Percentiles rank a stretch among this genome's conserved stretches.
phyloP scores from a whole-genome alignment of 257 asterid species.

The Petunia axillaris region DNA sequence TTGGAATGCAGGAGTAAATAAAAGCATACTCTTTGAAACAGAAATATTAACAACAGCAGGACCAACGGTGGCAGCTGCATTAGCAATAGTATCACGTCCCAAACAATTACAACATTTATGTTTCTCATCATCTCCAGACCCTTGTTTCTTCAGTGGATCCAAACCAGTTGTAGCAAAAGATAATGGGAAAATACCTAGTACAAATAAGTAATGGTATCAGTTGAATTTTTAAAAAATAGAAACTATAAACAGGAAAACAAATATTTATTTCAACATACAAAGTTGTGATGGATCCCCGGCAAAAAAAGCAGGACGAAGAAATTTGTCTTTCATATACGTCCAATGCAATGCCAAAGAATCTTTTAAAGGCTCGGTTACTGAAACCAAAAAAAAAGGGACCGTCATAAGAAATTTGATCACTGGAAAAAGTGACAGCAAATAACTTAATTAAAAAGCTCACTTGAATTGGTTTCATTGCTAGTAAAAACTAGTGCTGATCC shows the following conservation, averaged over 20 bases:
- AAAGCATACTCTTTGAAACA: constrained; percentile 56
- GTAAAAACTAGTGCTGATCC: constrained; percentile 58
- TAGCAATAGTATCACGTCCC: constrained; percentile 79
- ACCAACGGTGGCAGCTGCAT: constrained; percentile 79
- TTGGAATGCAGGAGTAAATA: background rate
- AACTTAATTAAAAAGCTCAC: constrained; percentile 34
- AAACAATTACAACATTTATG: constrained; percentile 65
- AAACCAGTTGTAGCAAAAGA: constrained; percentile 43
- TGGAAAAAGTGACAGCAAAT: background rate
- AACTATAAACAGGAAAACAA: background rate
- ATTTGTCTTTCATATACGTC: constrained; percentile 43
- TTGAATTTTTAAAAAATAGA: background rate
- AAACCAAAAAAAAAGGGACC: constrained; percentile 33
- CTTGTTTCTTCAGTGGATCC: constrained; percentile 45
- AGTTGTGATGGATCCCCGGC: constrained; percentile 37
- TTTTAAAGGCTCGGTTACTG: constrained; percentile 41
- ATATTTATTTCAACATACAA: constrained; percentile 42
- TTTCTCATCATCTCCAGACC: constrained; percentile 41
- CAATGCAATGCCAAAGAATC: constrained; percentile 48
- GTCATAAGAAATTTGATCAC: background rate
- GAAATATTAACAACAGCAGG: constrained; percentile 93
- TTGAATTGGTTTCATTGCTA: constrained; percentile 40
- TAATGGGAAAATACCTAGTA: constrained; percentile 52
- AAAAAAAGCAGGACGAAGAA: constrained; percentile 32
- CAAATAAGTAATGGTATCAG: constrained; percentile 29